These are phyloP conservation scores for Cladobotryum mycophilum DNA, from an alignment of 2,329 filamentous ascomycete genomes.

Conservation along the genomic window DNA sequence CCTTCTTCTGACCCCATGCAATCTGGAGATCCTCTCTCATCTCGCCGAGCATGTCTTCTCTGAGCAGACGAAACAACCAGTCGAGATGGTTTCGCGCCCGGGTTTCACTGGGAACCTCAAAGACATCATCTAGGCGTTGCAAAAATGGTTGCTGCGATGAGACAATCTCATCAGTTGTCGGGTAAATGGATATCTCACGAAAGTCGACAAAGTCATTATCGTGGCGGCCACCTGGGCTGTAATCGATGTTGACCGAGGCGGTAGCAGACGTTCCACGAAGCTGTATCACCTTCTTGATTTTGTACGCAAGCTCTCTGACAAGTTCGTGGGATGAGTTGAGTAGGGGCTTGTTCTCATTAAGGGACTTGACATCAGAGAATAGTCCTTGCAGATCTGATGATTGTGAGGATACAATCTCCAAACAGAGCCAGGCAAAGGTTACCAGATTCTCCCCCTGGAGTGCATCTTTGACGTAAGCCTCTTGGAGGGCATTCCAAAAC, in stretches of 20 bases:
- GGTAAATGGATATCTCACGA: constrained; percentile 55
- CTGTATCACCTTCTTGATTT: constrained; percentile 33
- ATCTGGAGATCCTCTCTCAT: constrained; percentile 55
- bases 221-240: constrained; percentile 58
- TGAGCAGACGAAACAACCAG: constrained; percentile 64
- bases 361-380: constrained; percentile 16
- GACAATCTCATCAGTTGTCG: constrained; percentile 58
- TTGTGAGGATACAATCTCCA: constrained; percentile 10
- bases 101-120: constrained; percentile 27
- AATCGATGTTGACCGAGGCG: neutral
- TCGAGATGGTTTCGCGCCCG: constrained; percentile 52
- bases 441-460: neutral
- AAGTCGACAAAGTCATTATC: constrained; percentile 65
- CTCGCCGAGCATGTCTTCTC: constrained; percentile 65
- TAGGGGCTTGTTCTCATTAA: constrained; percentile 21
- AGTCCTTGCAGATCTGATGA: constrained; percentile 1
- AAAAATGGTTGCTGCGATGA: constrained; percentile 50
- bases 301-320: constrained; percentile 25
- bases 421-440: constrained; percentile 15
- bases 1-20: constrained; percentile 41
- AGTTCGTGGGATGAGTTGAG: constrained; percentile 19
- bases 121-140: constrained; percentile 44
- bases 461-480: neutral
- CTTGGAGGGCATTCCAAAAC: constrained; percentile 10
- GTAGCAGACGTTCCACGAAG: constrained; percentile 18